Base-by-base conservation (phyloP, 2,329 filamentous ascomycete genomes). In the Scedosporium aurantiacum region DNA sequence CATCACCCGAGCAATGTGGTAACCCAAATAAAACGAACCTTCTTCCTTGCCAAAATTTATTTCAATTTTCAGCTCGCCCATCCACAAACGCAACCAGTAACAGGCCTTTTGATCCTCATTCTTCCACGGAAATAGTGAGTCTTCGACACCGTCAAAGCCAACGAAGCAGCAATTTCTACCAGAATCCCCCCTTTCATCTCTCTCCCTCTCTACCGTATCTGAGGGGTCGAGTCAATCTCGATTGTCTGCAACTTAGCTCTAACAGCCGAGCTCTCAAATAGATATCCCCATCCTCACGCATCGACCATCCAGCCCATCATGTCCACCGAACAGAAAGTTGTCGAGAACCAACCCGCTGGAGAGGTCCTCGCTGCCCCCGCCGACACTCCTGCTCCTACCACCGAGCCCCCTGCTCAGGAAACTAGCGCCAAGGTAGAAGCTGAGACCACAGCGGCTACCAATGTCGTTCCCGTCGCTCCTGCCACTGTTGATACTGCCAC, bases 401-500 rank as follows among this genome's bases (percentile, higher is more conserved):
- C 61, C 7, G 62, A 60, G 56, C 63, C 61, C 16, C 63, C 65
- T 57, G 68, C 66, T 60, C 61, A 65, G 43, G 54, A 62, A 50
- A 59, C 64, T 23, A 62, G 63, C 2, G 28, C 68, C 43, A 58
- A 21, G 58, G 27, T 57, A 23, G 63, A 64, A 41, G 57, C 47
- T 21, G 55, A 61, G 7, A 52, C 61, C 47, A 58, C 58, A 21
- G 16, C 59, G 16, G 43, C 52, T 50, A 37, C 63, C 37, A 63
- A 58, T 52, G 43, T 62, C 10, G 60, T 64, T 25, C 63, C 62
- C 37, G 55, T 63, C 40, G 57, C 57, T 32, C 62, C 65, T n/a
- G 60, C 65, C 57, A 66, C 68, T 55, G 65, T 65, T 6, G 68
- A 67, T 40, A 67, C 69, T 60, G 63, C 69, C 5, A 62, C 65